These are phyloP conservation scores for Mucuna pruriens DNA, from an alignment of 306 rosid genomes.

Conservation along the genomic window DNA sequence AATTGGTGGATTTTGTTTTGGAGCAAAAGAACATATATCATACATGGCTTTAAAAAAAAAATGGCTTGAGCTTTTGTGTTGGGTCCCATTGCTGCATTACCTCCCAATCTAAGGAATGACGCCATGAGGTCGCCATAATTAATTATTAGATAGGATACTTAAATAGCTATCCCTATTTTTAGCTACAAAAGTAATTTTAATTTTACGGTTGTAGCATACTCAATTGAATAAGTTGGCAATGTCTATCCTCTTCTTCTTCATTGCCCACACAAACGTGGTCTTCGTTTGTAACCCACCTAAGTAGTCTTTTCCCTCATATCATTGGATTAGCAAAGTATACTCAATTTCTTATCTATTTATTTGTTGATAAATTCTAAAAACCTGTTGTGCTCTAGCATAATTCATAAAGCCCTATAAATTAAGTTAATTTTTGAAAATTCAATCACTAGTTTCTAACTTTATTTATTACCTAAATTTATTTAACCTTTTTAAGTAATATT, in stretches of 20 bases:
- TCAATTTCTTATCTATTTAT: not conserved
- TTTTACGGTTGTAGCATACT: not conserved
- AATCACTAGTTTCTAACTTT: no score
- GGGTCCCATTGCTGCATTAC: not conserved
- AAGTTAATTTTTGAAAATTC: no score
- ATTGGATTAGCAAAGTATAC: not conserved
- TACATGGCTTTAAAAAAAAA: not conserved
- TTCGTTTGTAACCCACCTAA: not conserved
- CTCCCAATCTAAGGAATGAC: not conserved
- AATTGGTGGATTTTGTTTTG: conserved; percentile 22
- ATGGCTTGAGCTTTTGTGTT: no score
- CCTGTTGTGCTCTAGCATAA: not conserved
- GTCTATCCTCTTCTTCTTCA: not conserved
- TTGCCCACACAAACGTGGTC: not conserved
- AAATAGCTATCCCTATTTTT: not conserved
- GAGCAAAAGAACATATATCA: not conserved
- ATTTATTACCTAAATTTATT: no score
- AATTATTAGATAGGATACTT: not conserved
- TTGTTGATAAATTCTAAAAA: not conserved
- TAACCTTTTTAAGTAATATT: no score
- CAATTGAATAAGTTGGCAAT: not conserved
- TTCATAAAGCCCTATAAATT: not conserved
- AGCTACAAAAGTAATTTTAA: not conserved
- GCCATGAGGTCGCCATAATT: not conserved
- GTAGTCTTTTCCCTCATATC: not conserved